Evolutionary conservation across 139 green algal species (phyloP).

Genomic region (Chlamydomonas sphaeroides): DNA sequence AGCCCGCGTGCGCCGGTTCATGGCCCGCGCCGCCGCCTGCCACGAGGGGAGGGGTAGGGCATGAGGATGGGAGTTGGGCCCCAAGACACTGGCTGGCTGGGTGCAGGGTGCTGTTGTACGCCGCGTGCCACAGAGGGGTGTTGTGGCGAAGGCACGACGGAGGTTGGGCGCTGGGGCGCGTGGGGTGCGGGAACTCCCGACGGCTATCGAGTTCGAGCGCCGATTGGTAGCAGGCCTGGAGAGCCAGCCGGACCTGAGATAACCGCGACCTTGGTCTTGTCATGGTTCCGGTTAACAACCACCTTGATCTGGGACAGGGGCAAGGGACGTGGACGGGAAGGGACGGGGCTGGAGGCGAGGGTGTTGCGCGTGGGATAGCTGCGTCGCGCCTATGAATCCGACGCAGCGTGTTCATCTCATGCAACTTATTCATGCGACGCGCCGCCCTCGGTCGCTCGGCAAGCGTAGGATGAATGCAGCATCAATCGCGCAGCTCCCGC

Average conservation of each 20-base stretch:
- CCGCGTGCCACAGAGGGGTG: not conserved
- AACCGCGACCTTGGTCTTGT: constrained; percentile 47
- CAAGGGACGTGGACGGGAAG: not conserved
- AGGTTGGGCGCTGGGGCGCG: too few relatives aligned
- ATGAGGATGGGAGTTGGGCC: too few relatives aligned
- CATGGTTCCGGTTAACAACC: constrained; percentile 44
- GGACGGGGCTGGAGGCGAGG: not conserved
- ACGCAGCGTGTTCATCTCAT: not conserved
- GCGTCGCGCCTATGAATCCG: not conserved
- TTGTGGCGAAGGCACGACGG: too few relatives aligned
- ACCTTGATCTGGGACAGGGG: constrained; percentile 47
- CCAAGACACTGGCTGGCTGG: too few relatives aligned
- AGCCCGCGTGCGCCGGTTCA: constrained; percentile 87
- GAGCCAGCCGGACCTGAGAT: constrained; percentile 25
- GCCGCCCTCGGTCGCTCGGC: too few relatives aligned
- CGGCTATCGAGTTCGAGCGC: too few relatives aligned
- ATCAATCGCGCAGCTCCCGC: not conserved
- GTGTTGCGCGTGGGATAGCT: not conserved
- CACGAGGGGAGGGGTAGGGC: too few relatives aligned
- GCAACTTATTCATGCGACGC: too few relatives aligned
- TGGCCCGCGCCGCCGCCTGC: constrained; percentile 87
- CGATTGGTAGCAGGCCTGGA: too few relatives aligned
- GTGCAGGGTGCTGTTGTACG: not conserved
- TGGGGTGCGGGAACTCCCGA: too few relatives aligned
- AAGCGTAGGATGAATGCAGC: not conserved